These are phyloP conservation scores for Podospora didyma DNA, from an alignment of 495 filamentous ascomycete species.

Conservation along the genomic window DNA sequence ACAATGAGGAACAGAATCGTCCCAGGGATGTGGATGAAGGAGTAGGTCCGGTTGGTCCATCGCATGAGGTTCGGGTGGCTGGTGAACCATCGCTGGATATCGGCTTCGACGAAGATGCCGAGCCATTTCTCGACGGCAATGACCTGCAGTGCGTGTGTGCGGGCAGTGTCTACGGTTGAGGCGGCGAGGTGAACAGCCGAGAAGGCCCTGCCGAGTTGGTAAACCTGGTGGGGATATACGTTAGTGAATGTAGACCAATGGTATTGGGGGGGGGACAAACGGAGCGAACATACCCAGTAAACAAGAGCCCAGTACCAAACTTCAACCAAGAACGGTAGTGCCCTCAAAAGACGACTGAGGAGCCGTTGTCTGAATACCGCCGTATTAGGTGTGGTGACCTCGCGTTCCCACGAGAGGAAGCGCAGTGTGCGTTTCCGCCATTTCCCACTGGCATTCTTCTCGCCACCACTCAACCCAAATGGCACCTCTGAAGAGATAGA, in stretches of 20 bases:
- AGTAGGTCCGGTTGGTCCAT: conserved; percentile 63
- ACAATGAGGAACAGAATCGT: conserved; percentile 66
- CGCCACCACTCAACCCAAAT: not conserved
- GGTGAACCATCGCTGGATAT: conserved; percentile 54
- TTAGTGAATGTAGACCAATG: no score
- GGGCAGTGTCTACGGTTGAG: conserved; percentile 45
- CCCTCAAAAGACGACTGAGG: conserved; percentile 52
- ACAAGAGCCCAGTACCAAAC: conserved; percentile 78
- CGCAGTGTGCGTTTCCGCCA: conserved; percentile 16
- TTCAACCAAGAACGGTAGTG: conserved; percentile 73
- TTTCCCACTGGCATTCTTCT: not conserved
- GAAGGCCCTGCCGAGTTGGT: conserved; percentile 34
- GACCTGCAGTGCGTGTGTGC: conserved; percentile 54
- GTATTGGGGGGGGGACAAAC: no score
- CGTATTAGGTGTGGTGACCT: conserved; percentile 26
- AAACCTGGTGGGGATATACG: conserved; percentile 24
- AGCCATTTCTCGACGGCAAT: conserved; percentile 59
- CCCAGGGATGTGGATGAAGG: conserved; percentile 78
- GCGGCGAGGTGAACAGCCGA: conserved; percentile 58
- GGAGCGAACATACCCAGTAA: conserved; percentile 57
- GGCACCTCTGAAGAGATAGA: not conserved
- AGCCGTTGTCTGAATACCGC: conserved; percentile 24
- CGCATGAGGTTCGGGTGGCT: conserved; percentile 21
- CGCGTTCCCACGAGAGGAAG: conserved; percentile 21
- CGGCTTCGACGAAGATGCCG: conserved; percentile 60